Conservation (phyloP, 257 asterid species). For the Fraxinus cuspidata region DNA sequence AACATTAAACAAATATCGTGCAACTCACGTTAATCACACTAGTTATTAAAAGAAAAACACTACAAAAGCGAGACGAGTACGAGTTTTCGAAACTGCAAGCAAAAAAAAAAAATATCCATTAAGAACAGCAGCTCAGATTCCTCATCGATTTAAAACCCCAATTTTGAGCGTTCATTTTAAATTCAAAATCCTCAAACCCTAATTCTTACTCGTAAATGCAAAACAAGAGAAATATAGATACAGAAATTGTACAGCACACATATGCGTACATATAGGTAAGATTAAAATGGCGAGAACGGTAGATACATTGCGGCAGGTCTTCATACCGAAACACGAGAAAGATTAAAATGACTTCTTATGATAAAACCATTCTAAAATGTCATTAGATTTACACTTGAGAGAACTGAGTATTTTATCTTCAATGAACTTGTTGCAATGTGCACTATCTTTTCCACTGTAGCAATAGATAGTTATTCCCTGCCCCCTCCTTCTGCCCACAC, state of each 20-base stretch:
- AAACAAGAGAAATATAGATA: background rate
- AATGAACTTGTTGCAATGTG: background rate
- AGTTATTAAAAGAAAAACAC: too few species aligned
- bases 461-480: background rate
- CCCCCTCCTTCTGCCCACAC: background rate
- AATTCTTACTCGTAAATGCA: background rate
- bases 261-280: background rate
- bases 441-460: too few species aligned
- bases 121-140: background rate
- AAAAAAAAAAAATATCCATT: background rate
- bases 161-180: background rate
- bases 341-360: conserved; percentile 15
- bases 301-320: conserved; percentile 89
- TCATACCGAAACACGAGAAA: conserved; percentile 90
- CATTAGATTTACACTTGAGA: background rate
- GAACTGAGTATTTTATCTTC: background rate
- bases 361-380: background rate
- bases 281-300: conserved; percentile 51
- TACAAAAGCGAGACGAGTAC: background rate
- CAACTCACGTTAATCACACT: too few species aligned
- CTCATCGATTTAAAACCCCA: background rate
- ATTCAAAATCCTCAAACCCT: conserved; percentile 7
- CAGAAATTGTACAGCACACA: background rate
- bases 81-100: background rate
- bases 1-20: too few species aligned